Conservation (phyloP, 2,329 filamentous ascomycete species). For the Thielaviopsis ethacetica region DNA sequence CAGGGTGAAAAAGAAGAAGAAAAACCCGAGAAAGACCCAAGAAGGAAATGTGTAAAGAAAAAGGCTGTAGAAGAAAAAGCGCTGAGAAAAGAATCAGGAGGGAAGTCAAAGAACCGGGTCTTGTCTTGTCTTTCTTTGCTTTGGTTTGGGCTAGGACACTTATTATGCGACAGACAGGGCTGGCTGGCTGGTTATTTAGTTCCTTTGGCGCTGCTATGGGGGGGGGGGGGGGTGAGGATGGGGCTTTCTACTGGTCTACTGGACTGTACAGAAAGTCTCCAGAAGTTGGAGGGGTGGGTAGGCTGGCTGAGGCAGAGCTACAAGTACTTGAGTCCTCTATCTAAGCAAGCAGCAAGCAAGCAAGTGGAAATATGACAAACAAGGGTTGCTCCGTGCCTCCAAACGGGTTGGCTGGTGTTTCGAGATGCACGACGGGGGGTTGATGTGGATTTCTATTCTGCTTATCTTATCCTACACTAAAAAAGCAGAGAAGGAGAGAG, state of each 20-base stretch:
- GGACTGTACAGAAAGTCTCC: no score
- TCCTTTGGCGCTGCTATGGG: background rate
- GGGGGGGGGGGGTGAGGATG: no score
- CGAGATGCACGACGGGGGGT: no score
- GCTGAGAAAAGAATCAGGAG: background rate
- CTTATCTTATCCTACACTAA: background rate
- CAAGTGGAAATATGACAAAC: no score
- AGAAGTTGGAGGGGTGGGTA: no score
- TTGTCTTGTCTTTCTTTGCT: constrained; percentile 12
- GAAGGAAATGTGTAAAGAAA: background rate
- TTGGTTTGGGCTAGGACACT: background rate
- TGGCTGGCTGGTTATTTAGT: background rate
- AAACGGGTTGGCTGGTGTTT: no score
- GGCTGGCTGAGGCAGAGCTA: no score
- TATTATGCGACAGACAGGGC: background rate
- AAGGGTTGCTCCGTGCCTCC: no score
- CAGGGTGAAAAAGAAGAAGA: background rate
- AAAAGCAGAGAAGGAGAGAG: no score
- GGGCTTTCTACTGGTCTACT: no score
- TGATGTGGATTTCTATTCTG: background rate
- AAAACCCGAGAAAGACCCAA: background rate
- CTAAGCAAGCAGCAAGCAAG: no score
- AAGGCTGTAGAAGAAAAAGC: background rate
- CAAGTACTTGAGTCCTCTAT: no score
- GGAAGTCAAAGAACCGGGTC: background rate